Base-by-base conservation (phyloP, 208 protist species). In the Trypanosoma rangeli region DNA sequence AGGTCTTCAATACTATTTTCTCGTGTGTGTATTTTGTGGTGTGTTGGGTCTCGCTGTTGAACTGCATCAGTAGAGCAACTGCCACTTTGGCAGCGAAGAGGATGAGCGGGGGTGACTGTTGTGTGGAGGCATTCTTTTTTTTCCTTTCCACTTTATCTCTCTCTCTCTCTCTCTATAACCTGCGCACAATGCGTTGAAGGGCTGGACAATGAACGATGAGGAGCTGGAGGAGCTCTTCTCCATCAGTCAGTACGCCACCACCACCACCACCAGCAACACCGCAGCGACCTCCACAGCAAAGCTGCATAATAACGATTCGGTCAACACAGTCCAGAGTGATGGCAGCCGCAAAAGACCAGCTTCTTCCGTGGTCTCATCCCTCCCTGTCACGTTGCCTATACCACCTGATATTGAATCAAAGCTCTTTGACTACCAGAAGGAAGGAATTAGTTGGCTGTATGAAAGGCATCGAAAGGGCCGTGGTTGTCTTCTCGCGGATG, bases 401-500 rank as follows among this genome's bases (percentile, higher is more conserved):
- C 68, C 77, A 0, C 31, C 59, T 0, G 76, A 76, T 0, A 35
- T 95, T 12, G 54, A 69, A 3, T 31, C 65, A 28, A 72, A 80
- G 58, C 80, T 99, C 3, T 98, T 97, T 56, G 75, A 81, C 31
- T 98, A 99, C 74, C 98, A 99, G 73, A 75, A 85, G 20, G 94
- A 90, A 0, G 86, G 93, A 37, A 76, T 99, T 12, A 68, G 89
- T 64, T 99, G 98, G 98, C 78, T 99, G 22, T 99, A 97, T 79
- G 84, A 92, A 46, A 83, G 98, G 50, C 97, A 99, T 66, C 65
- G 76, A 56, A 94, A 96, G 50, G 83, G 87, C 12, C 85, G 90
- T 55, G 97, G 97, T 54, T 97, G 97, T 53, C 94, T 99, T 16
- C 68, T 99, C n/a, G 98, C 97, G 44, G 98, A 99, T 78, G 98